Base-by-base conservation (phyloP, 805 yeast genomes). In the Yamadazyma paraphyllophila region DNA sequence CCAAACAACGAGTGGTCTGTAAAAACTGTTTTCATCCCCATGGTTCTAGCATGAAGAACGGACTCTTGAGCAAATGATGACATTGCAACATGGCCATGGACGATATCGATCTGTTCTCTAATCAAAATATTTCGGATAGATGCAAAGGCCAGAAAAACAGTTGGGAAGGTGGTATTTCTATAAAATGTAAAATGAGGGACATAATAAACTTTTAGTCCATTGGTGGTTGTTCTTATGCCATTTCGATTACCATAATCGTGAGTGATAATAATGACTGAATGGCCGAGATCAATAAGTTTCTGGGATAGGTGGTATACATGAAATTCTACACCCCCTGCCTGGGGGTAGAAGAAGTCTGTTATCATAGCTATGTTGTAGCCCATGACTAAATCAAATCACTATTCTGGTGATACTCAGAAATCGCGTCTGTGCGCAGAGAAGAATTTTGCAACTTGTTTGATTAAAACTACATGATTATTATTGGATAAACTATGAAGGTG, bases 1-100 rank as follows among this genome's bases (percentile, higher is more conserved):
- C 98, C 99, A 69, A 90, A 92, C 29, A 94, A 67, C 0, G 98
- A 92, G 61, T 94, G 99, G 61, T 94, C 99, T 0, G 99, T 94
- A 54, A 94, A 85, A 0, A 92, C 92, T 0, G 99, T 89, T 51
- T 80, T 81, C 44, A 92, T 67, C 0, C 97, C 97, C 97, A 94
- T 86, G 0, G 96, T 85, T 34, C 90, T 74, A 0, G 88, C 97
- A 60, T 94, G 98, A n/a, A 91, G 67, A 7, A 94, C 80, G 0
- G 92, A 89, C 61, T 94, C 99, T 51, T 86, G 95, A 38, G 97
- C 88, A 52, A 94, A 65, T 7, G 88, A 78, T 33, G 95, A 83
- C 61, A 88, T 80, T 30, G 96, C 84, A 0, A 96, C 99, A 67
- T 94, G 99, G 10, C 97, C 96, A 62, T 94, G 99, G 2, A 94